phyloP scores from a whole-genome alignment of 805 yeast genomes.

The Sungouiella thailandica region DNA sequence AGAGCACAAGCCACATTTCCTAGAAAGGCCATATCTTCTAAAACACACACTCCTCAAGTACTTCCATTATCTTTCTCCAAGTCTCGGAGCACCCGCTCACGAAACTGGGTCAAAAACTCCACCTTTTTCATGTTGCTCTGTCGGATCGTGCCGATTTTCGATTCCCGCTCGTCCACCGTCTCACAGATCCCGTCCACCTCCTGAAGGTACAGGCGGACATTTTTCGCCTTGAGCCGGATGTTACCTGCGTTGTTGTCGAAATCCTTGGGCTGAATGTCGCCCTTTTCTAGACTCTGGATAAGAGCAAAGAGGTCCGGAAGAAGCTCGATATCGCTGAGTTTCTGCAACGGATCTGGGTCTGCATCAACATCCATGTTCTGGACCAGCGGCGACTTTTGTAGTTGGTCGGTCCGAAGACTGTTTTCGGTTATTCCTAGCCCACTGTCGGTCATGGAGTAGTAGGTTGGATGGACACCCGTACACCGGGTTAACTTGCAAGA shows the following conservation, averaged over 20 bases:
- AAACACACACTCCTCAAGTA: too few species aligned
- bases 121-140: conserved; percentile 24
- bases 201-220: conserved; percentile 30
- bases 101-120: conserved; percentile 17
- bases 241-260: conserved; percentile 43
- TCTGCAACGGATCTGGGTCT: conserved; percentile 11
- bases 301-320: conserved; percentile 34
- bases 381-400: background rate
- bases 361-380: background rate
- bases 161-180: conserved; percentile 30
- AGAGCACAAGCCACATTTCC: too few species aligned
- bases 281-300: conserved; percentile 30
- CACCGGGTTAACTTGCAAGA: too few species aligned
- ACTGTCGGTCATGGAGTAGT: background rate
- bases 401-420: background rate
- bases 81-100: conserved; percentile 10
- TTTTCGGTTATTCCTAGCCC: background rate
- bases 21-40: too few species aligned
- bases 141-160: conserved; percentile 27
- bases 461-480: background rate
- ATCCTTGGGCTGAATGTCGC: conserved; percentile 36
- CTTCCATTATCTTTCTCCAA: conserved; percentile 2
- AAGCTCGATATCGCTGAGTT: conserved; percentile 26
- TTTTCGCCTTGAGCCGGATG: conserved; percentile 36
- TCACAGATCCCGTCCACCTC: conserved; percentile 43